Evolutionary conservation across 2,329 filamentous ascomycete species (phyloP), one percentile per base, ranked within the genome.

Genomic region (Fusarium haematococcum): DNA sequence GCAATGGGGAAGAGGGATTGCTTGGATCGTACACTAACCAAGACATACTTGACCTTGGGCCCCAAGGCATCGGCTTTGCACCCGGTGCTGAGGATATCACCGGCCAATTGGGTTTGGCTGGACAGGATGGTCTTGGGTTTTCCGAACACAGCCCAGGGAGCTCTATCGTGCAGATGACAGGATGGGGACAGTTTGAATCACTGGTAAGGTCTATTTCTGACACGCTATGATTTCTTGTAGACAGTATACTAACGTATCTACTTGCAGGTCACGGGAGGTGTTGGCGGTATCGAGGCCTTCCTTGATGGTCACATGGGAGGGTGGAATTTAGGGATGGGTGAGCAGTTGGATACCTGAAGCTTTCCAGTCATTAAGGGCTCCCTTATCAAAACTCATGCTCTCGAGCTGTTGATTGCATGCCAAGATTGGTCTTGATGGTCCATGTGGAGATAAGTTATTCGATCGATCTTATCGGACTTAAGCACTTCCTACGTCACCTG

Each of bases 181-280:
- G 76, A 9, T 79, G 78, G 78, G 76, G 74, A 1, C 76, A 79
- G 23, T 79, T 73, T n/a, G 71, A 73, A 27, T 73, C 71, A 4
- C 37, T 73, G 13, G 71, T 73, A 30, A 66, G 68, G 13, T 14
- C 6, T 2, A 5, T 2, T 16, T 2, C 9, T 6, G 3, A 1
- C 9, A 13, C 4, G 13, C 20, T 8, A 11, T 14, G n/a, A 18
- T 6, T 32, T 3, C 25, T 41, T 4, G 35, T 23, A 2, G 7
- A 5, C 10, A 7, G 18, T 10, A 20, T n/a, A 20, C 32, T 20
- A 2, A 58, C 25, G 4, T 1, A 25, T 25, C 5, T 23, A 0
- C 4, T 5, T 25, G 9, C 4, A 76, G 69, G 71, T 70, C 11
- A 68, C 72, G 1, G 71, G 74, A 48, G 74, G 74, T 8, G 57